A percentile compares a stretch with the other conserved stretches of the same genome.
phyloP scores from a whole-genome alignment of 2,329 filamentous ascomycete genomes.

The Exophiala spinifera region DNA sequence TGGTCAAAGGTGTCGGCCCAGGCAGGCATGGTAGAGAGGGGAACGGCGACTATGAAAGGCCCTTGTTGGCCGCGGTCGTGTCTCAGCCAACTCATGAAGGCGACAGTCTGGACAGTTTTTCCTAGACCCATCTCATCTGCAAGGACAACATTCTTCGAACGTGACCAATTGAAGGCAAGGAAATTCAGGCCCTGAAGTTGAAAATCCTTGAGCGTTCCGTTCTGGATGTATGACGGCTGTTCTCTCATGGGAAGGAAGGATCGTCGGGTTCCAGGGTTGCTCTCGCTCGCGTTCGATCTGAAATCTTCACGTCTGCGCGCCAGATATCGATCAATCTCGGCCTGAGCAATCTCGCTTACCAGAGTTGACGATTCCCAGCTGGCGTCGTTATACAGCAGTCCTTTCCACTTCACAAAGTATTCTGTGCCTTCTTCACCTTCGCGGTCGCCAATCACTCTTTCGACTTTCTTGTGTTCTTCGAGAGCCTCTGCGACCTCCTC shows the following conservation, averaged over 20 bases:
- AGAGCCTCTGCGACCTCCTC: constrained; percentile 86
- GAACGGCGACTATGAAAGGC: constrained; percentile 94
- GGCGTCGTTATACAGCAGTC: constrained; percentile 85
- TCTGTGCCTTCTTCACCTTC: constrained; percentile 77
- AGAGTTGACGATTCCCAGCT: constrained; percentile 85
- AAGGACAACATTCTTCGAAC: constrained; percentile 90
- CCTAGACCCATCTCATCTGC: constrained; percentile 98
- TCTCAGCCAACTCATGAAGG: constrained; percentile 94
- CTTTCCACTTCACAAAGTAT: constrained; percentile 97
- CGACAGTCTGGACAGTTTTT: constrained; percentile 96
- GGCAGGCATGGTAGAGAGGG: constrained; percentile 91
- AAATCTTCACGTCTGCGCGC: constrained; percentile 79
- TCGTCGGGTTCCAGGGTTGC: constrained; percentile 70
- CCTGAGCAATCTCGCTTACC: constrained; percentile 74
- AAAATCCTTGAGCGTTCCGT: constrained; percentile 84
- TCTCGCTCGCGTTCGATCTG: constrained; percentile 73
- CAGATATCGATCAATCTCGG: constrained; percentile 86
- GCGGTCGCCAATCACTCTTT: constrained; percentile 82
- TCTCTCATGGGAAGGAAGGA: constrained; percentile 69
- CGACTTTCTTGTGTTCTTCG: constrained; percentile 86
- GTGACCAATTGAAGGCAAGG: constrained; percentile 91
- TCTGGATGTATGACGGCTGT: constrained; percentile 81
- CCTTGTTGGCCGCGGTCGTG: constrained; percentile 88
- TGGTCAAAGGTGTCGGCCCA: constrained; percentile 98
- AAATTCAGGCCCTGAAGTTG: constrained; percentile 95